Evolutionary conservation across 140 eudicot species (phyloP).

Genomic region (Erigeron philadelphicus): DNA sequence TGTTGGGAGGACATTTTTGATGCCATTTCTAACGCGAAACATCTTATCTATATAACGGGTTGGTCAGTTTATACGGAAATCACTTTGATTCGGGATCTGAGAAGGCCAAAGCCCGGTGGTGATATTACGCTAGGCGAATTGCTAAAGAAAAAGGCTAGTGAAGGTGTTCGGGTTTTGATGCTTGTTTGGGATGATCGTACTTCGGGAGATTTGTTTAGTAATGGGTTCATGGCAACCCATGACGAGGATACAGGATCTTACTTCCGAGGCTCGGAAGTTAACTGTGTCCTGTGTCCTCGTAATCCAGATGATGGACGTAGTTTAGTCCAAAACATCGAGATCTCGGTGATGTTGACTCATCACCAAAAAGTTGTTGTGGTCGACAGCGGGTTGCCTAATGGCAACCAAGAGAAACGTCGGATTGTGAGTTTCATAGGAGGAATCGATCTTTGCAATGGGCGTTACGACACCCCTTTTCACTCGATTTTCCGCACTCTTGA

Average conservation of each 20-base stretch:
- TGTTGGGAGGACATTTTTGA: constrained; percentile 58
- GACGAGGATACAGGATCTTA: constrained; percentile 48
- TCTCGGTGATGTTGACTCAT: constrained; percentile 43
- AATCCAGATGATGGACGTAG: constrained; percentile 48
- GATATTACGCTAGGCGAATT: constrained; percentile 44
- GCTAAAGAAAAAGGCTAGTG: constrained; percentile 45
- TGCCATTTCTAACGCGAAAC: constrained; percentile 50
- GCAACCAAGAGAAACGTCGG: constrained; percentile 31
- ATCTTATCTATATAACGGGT: constrained; percentile 47
- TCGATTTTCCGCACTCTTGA: constrained; percentile 40
- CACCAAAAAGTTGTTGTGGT: constrained; percentile 52
- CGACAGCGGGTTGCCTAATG: constrained; percentile 42
- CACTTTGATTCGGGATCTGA: constrained; percentile 37
- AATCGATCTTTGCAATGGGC: constrained; percentile 47
- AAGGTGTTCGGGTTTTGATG: constrained; percentile 50
- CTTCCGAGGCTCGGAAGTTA: constrained; percentile 36
- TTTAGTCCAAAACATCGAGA: constrained; percentile 35
- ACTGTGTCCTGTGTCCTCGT: constrained; percentile 51
- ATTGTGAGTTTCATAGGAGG: constrained; percentile 48
- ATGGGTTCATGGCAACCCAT: constrained; percentile 56
- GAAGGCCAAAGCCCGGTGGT: constrained; percentile 42
- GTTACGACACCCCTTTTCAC: constrained; percentile 53
- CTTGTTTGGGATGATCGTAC: constrained; percentile 59
- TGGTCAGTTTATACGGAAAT: constrained; percentile 53
- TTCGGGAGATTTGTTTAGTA: constrained; percentile 33